These are phyloP conservation scores for Neurospora sp. DNA, from an alignment of 495 filamentous ascomycete species.

Conservation along the genomic window DNA sequence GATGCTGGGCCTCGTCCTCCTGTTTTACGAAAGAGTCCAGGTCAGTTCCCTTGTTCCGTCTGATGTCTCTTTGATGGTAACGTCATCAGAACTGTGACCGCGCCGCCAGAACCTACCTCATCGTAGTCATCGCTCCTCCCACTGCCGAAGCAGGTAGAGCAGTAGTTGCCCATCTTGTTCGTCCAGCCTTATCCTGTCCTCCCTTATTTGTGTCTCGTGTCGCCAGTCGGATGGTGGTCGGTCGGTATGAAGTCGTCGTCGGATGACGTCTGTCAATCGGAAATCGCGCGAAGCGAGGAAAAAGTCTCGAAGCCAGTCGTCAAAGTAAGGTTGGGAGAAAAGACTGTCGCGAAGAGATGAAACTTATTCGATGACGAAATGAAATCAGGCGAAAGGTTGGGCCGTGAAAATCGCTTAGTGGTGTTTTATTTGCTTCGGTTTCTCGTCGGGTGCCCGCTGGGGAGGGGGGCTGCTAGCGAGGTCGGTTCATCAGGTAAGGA, in stretches of 20 bases:
- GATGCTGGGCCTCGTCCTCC: slow-evolving; percentile 37
- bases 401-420: neutral
- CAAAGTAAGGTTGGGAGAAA: neutral
- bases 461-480: slow-evolving; percentile 10
- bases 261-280: neutral
- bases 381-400: neutral
- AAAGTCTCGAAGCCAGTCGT: neutral
- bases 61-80: neutral
- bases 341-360: neutral
- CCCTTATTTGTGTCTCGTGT: neutral
- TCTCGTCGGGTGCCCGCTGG: slow-evolving; percentile 3
- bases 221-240: neutral
- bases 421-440: neutral
- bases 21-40: slow-evolving; percentile 22
- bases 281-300: neutral
- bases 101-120: slow-evolving; percentile 21
- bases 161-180: slow-evolving; percentile 32
- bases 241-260: neutral
- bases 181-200: neutral
- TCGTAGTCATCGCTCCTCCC: slow-evolving; percentile 31
- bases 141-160: slow-evolving; percentile 35
- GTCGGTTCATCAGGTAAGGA: slow-evolving; percentile 20
- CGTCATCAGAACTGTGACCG: neutral
- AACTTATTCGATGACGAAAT: neutral
- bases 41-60: slow-evolving; percentile 1